Evolutionary conservation across 768 basidiomycete genomes (phyloP).

Genomic region (Leccinum boreale): DNA sequence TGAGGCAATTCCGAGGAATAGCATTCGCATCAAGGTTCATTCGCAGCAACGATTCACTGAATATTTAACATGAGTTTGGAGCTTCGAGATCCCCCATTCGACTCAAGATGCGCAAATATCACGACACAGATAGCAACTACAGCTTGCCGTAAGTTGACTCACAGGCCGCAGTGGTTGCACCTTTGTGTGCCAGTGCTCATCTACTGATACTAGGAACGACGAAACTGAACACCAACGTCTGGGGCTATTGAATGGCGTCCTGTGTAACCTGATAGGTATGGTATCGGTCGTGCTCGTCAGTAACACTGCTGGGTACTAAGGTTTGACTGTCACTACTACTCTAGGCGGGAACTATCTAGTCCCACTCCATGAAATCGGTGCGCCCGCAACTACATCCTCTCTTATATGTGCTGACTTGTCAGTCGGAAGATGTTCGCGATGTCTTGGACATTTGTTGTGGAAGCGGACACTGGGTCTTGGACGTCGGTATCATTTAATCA

Average conservation of each 20-base stretch:
- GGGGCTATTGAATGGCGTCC: background rate
- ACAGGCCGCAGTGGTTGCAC: background rate
- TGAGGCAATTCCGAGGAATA: background rate
- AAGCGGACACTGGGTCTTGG: conserved; percentile 7
- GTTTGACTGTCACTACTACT: background rate
- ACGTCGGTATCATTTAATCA: background rate
- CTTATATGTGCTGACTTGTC: background rate
- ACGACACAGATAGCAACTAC: conserved; percentile 4
- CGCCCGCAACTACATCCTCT: background rate
- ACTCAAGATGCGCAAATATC: conserved; percentile 1
- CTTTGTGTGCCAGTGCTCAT: background rate
- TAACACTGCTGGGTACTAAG: background rate
- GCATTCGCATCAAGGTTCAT: background rate
- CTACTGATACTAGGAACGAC: background rate
- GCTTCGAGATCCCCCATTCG: background rate
- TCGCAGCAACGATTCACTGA: background rate
- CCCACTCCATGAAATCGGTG: background rate
- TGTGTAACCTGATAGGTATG: conserved; percentile 1
- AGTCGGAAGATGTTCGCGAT: background rate
- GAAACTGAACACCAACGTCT: background rate
- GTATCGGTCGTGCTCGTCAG: background rate
- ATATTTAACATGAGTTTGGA: background rate
- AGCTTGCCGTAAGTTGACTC: background rate
- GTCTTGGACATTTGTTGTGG: conserved; percentile 6
- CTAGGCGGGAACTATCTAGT: conserved; percentile 1